These are phyloP conservation scores for Pluteus cervinus DNA, from an alignment of 768 basidiomycete species.

Conservation along the genomic window DNA sequence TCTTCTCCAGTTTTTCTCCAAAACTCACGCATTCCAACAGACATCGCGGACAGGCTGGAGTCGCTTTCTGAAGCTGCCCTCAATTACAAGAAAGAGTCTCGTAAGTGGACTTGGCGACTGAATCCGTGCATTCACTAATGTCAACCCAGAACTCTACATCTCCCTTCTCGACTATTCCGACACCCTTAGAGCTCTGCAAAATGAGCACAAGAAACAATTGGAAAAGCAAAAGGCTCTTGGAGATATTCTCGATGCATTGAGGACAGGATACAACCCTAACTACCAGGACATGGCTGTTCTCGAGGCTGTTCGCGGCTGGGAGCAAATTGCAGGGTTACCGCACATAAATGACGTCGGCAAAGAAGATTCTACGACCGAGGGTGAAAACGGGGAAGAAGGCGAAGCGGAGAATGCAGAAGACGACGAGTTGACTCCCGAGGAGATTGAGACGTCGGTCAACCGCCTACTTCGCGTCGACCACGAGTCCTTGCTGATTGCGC, in stretches of 20 bases:
- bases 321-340: slow-evolving; percentile 62
- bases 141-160: slow-evolving; percentile 56
- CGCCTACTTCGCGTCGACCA: slow-evolving; percentile 60
- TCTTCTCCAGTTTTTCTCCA: neutral
- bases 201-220: slow-evolving; percentile 64
- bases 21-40: slow-evolving; percentile 30
- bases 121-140: neutral
- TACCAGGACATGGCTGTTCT: slow-evolving; percentile 99
- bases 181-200: slow-evolving; percentile 72
- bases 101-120: slow-evolving; percentile 36
- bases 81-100: slow-evolving; percentile 81
- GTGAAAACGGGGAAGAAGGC: slow-evolving; percentile 19
- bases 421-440: slow-evolving; percentile 51
- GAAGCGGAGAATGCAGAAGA: slow-evolving; percentile 41
- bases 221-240: slow-evolving; percentile 74
- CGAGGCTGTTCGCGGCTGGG: slow-evolving; percentile 94
- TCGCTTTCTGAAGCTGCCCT: slow-evolving; percentile 73
- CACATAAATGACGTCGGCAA: slow-evolving; percentile 67
- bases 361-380: slow-evolving; percentile 26
- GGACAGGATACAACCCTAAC: slow-evolving; percentile 92
- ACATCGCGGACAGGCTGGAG: slow-evolving; percentile 73
- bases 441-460: slow-evolving; percentile 54
- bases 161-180: slow-evolving; percentile 67
- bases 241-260: slow-evolving; percentile 75
- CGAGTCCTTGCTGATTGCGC: slow-evolving; percentile 67